Evolutionary conservation across 1,139 yeast species (phyloP), one percentile per base, ranked within the genome.

Genomic region (Magnusiomyces suaveolens): DNA sequence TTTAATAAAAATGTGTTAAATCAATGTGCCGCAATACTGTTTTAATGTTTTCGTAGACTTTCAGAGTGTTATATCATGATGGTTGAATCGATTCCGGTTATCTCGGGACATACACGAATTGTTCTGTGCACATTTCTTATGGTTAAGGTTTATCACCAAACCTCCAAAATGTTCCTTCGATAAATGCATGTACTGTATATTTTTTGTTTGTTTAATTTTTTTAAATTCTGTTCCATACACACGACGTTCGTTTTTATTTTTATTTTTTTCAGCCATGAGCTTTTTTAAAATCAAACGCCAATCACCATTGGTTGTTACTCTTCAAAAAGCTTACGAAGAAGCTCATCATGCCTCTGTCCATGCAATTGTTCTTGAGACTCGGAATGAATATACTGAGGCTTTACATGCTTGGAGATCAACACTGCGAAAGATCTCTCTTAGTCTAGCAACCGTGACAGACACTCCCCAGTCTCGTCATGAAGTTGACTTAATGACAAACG

Each of bases 301-400:
- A 18, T 18, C 51, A 23, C 29, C 56, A 4, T 52, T 52, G 32
- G 49, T 56, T 12, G 50, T 48, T n/a, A 43, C 52, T 33, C 54
- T 70, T 49, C 72, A 69, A 57, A 57, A 60, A 46, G 62, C 68
- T 18, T 69, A 70, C 59, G 71, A 70, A 50, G 73, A 68, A 44
- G 72, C 72, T 18, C 69, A 70, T 57, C 67, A 69, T 60, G 59
- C 66, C 46, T 66, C 71, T 8, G 63, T 70, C 25, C 70, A 70
- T 57, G 65, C 71, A 29, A 68, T 70, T 16, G 63, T 70, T 38
- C 60, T 67, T 46, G 74, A 70, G 53, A 63, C 69, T 26, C 59
- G 65, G 54, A 66, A 66, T 57, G 65, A 69, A 52, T 62, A 59
- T 24, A 62, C 59, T n/a, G 64, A 60, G 38, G 67, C 72, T 6